Evolutionary conservation across 768 basidiomycete species (phyloP).

Genomic region (Trametes punicea): DNA sequence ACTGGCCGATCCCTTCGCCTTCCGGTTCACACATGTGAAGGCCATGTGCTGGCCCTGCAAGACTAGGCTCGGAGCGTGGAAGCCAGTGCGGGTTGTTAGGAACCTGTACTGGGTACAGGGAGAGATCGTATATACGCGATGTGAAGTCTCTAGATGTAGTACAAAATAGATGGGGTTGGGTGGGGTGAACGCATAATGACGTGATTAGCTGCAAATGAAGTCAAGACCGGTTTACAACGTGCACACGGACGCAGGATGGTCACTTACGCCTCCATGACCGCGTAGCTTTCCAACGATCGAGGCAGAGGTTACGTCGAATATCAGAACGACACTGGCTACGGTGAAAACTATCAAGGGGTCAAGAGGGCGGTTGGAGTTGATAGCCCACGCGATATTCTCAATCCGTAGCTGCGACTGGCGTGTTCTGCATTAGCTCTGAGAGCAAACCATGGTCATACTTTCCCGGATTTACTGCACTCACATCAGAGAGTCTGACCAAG

Average conservation of each 20-base stretch:
- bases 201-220: slow-evolving; percentile 49
- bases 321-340: slow-evolving; percentile 50
- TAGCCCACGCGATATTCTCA: slow-evolving; percentile 48
- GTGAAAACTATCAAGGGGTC: slow-evolving; percentile 63
- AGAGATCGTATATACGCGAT: slow-evolving; percentile 66
- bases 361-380: slow-evolving; percentile 40
- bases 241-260: not conserved
- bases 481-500: slow-evolving; percentile 12
- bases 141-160: slow-evolving; percentile 74
- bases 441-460: not conserved
- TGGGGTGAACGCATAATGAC: slow-evolving; percentile 63
- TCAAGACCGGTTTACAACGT: not conserved
- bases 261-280: slow-evolving; percentile 70
- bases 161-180: slow-evolving; percentile 54
- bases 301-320: slow-evolving; percentile 45
- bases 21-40: slow-evolving; percentile 56
- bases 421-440: too few relatives aligned
- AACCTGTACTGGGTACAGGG: slow-evolving; percentile 30
- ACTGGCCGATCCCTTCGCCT: slow-evolving; percentile 56
- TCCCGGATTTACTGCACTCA: slow-evolving; percentile 6
- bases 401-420: slow-evolving; percentile 9
- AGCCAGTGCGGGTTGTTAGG: slow-evolving; percentile 61
- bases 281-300: slow-evolving; percentile 48
- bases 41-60: slow-evolving; percentile 69
- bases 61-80: slow-evolving; percentile 45